These are phyloP conservation scores for Populus tomentosa DNA, from an alignment of 441 rosid genomes.

Conservation along the genomic window DNA sequence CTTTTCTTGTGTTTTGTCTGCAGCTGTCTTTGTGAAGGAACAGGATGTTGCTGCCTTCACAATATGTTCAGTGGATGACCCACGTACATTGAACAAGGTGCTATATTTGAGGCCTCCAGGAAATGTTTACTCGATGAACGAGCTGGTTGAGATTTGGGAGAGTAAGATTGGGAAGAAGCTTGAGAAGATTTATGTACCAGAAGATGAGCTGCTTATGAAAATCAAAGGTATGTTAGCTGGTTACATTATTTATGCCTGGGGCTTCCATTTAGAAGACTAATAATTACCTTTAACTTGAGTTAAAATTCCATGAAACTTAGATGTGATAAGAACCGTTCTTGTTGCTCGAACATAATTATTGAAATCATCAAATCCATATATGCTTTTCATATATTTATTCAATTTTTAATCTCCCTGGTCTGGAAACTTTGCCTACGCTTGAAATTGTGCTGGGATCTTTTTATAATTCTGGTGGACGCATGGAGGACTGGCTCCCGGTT, in stretches of 20 bases:
- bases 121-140: constrained; percentile 49
- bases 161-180: constrained; percentile 43
- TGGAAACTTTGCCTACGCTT: background rate
- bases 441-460: background rate
- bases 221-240: constrained; percentile 37
- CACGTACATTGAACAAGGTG: constrained; percentile 41
- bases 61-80: constrained; percentile 49
- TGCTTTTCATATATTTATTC: background rate
- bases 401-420: background rate
- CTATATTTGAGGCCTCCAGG: constrained; percentile 52
- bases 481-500: background rate
- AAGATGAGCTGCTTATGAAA: constrained; percentile 41
- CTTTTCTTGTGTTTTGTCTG: constrained; percentile 13
- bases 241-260: background rate
- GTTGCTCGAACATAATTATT: background rate
- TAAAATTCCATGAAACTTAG: background rate
- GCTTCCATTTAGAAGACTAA: background rate
- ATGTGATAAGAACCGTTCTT: background rate
- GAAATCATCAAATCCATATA: background rate
- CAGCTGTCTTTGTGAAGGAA: constrained; percentile 52
- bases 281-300: background rate
- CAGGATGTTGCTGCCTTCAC: constrained; percentile 59
- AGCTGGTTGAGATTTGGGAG: constrained; percentile 55
- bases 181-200: constrained; percentile 33
- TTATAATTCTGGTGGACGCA: background rate